These are phyloP conservation scores for Aspergillus ochraceoroseus DNA, from an alignment of 2,329 filamentous ascomycete species.

Conservation along the genomic window DNA sequence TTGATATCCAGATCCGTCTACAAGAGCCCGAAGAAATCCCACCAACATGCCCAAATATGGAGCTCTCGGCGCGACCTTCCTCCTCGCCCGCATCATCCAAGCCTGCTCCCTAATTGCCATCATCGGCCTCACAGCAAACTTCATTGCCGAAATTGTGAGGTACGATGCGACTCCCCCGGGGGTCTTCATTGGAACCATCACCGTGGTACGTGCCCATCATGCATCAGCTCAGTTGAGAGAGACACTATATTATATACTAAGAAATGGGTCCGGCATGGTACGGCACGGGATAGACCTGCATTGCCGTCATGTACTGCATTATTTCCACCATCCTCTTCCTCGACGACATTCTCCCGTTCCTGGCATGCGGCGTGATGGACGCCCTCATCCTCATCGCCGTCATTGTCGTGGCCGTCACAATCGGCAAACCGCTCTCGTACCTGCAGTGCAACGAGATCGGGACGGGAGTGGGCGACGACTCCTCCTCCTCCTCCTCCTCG, in stretches of 20 bases:
- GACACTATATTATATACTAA: conserved; percentile 8
- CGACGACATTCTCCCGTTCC: conserved; percentile 69
- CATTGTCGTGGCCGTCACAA: conserved; percentile 68
- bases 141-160: conserved; percentile 69
- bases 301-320: conserved; percentile 71
- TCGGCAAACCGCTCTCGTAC: conserved; percentile 75
- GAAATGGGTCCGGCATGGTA: conserved; percentile 13
- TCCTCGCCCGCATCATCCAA: conserved; percentile 66
- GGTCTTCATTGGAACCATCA: conserved; percentile 71
- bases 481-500: conserved; percentile 32
- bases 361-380: conserved; percentile 64
- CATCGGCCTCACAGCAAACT: conserved; percentile 76
- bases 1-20: background rate
- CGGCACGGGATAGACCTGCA: conserved; percentile 56
- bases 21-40: background rate
- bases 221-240: background rate
- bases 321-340: conserved; percentile 78
- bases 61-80: conserved; percentile 73
- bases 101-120: conserved; percentile 67
- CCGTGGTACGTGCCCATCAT: conserved; percentile 61
- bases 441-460: conserved; percentile 63
- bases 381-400: conserved; percentile 67
- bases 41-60: conserved; percentile 49
- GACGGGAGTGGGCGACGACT: conserved; percentile 40
- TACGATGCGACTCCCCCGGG: conserved; percentile 62